Evolutionary conservation across 371 early-diverging fungal species (phyloP).

Genomic region (Apophysomyces trapeziformis): DNA sequence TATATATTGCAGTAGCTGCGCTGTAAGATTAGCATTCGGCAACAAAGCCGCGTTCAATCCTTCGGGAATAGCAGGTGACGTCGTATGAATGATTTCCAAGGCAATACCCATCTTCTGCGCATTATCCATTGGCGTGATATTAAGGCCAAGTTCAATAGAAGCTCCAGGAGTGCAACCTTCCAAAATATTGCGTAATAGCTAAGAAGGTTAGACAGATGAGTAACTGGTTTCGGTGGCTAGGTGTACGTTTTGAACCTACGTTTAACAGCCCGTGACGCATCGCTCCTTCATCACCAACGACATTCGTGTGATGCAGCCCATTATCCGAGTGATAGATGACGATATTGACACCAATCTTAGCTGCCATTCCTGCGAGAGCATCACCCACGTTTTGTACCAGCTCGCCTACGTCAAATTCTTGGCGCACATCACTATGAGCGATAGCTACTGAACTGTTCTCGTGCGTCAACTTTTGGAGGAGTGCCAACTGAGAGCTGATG

Average conservation of each 20-base stretch:
- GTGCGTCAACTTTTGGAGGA: slow-evolving; percentile 17
- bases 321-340: slow-evolving; percentile 65
- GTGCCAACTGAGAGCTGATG: slow-evolving; percentile 32
- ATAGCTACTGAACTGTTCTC: background rate
- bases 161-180: slow-evolving; percentile 61
- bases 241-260: slow-evolving; percentile 37
- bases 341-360: slow-evolving; percentile 61
- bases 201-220: slow-evolving; percentile 7
- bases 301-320: slow-evolving; percentile 57
- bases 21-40: slow-evolving; percentile 58
- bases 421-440: slow-evolving; percentile 17
- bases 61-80: slow-evolving; percentile 39
- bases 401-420: slow-evolving; percentile 65
- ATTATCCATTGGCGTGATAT: slow-evolving; percentile 20
- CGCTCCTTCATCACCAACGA: slow-evolving; percentile 62
- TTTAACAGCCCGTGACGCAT: slow-evolving; percentile 61
- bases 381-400: slow-evolving; percentile 67
- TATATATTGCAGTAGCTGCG: slow-evolving; percentile 52
- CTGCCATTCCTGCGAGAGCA: slow-evolving; percentile 63
- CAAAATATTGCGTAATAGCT: slow-evolving; percentile 62
- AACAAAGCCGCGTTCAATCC: slow-evolving; percentile 29
- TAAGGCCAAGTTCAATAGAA: slow-evolving; percentile 63
- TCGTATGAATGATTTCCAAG: slow-evolving; percentile 56
- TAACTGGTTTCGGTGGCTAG: background rate
- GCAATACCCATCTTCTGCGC: slow-evolving; percentile 22